Evolutionary conservation across 495 filamentous ascomycete genomes (phyloP).

Genomic region (Lophiotrema nucula): DNA sequence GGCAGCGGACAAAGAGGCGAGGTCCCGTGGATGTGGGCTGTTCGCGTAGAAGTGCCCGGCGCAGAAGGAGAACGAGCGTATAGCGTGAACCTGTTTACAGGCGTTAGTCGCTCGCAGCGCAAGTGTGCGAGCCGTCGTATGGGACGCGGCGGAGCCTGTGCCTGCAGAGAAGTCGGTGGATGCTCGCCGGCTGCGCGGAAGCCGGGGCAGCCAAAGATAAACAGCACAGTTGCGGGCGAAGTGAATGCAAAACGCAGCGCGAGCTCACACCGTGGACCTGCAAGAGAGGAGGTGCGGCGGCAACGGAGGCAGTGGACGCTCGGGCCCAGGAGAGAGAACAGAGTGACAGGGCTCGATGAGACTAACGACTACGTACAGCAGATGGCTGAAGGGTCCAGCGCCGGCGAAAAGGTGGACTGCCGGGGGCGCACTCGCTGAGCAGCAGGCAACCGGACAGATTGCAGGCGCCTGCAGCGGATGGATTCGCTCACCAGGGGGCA

Average conservation of each 20-base stretch:
- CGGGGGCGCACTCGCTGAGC: too few species aligned
- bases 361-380: too few species aligned
- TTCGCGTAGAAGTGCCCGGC: slow-evolving; percentile 1
- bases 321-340: too few species aligned
- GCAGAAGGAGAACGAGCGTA: slow-evolving; percentile 3
- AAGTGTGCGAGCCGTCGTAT: not conserved
- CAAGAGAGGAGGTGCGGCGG: not conserved
- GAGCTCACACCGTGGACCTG: not conserved
- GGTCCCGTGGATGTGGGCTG: not conserved
- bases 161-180: slow-evolving; percentile 37
- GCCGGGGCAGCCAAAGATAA: not conserved
- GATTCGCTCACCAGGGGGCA: too few species aligned
- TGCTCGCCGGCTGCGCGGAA: slow-evolving; percentile 16
- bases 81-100: not conserved
- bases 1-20: slow-evolving; percentile 26
- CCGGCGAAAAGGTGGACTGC: too few species aligned
- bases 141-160: slow-evolving; percentile 26
- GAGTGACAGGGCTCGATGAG: too few species aligned
- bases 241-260: slow-evolving; percentile 4
- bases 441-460: too few species aligned
- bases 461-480: too few species aligned
- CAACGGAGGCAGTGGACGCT: slow-evolving; percentile 10
- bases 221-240: not conserved
- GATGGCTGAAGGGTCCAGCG: too few species aligned
- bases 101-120: not conserved